Conservation (phyloP, 768 basidiomycete genomes). For the Coprinellus micaceus region DNA sequence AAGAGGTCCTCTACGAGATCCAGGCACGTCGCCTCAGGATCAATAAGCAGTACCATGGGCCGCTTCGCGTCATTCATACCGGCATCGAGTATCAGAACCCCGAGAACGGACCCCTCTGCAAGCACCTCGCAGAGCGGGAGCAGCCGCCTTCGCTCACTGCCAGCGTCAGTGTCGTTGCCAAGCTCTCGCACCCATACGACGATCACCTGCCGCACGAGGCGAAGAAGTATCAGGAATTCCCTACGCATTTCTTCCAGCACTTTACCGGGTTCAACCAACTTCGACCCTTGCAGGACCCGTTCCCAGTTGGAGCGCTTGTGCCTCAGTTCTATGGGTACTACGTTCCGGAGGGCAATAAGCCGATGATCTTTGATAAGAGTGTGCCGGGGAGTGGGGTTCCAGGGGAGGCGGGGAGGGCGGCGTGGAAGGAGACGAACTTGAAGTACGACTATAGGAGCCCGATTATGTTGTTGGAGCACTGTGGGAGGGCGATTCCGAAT, state of each 20-base stretch:
- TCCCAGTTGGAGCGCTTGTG: conserved; percentile 47
- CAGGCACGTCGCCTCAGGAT: background rate
- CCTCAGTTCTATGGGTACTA: conserved; percentile 70
- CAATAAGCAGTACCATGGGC: background rate
- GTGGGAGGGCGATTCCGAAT: conserved; percentile 27
- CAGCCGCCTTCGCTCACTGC: conserved; percentile 23
- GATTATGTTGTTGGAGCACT: conserved; percentile 42
- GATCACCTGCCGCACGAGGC: conserved; percentile 38
- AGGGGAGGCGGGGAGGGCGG: background rate
- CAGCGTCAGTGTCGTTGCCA: conserved; percentile 40
- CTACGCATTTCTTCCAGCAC: conserved; percentile 43
- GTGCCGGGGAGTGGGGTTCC: background rate
- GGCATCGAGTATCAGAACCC: conserved; percentile 26
- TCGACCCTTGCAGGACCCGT: conserved; percentile 38
- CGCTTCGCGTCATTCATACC: background rate
- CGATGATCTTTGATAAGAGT: too few relatives aligned
- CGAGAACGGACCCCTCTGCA: conserved; percentile 27
- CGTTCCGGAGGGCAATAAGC: too few relatives aligned
- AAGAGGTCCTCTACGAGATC: background rate
- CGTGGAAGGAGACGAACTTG: background rate
- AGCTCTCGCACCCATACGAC: conserved; percentile 39
- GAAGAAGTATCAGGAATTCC: conserved; percentile 42
- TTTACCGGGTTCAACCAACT: conserved; percentile 48
- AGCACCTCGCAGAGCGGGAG: conserved; percentile 8
- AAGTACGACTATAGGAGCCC: conserved; percentile 30